These are phyloP conservation scores for Zalerion maritima DNA, from an alignment of 495 filamentous ascomycete genomes.

Conservation along the genomic window DNA sequence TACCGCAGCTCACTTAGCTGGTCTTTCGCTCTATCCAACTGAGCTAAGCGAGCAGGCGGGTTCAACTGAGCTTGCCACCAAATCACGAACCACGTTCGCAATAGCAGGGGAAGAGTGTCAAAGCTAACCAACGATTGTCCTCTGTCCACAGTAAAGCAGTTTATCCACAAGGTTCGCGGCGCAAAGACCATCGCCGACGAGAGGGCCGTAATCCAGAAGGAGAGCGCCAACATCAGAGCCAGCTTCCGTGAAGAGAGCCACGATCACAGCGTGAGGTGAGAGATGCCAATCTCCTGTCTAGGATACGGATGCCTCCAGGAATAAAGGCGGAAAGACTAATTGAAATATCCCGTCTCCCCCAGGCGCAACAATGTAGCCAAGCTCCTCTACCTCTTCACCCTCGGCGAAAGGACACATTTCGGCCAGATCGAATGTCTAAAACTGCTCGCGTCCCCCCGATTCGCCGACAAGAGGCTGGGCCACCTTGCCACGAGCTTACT, in stretches of 20 bases:
- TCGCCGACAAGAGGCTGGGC: constrained; percentile 92
- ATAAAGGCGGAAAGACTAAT: constrained; percentile 1
- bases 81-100: too few species aligned
- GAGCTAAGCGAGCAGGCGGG: too few species aligned
- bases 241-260: constrained; percentile 94
- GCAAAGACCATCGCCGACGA: constrained; percentile 98
- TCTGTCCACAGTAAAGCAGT: constrained; percentile 72
- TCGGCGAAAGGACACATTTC: constrained; percentile 97
- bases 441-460: constrained; percentile 86
- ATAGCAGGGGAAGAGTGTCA: too few species aligned
- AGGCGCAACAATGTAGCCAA: constrained; percentile 99
- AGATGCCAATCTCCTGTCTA: background rate
- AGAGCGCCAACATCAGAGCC: constrained; percentile 91
- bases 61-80: too few species aligned
- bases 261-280: constrained; percentile 75
- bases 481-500: constrained; percentile 94
- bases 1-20: too few species aligned
- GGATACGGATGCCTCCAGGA: constrained; percentile 1
- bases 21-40: too few species aligned
- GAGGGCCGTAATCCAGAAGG: constrained; percentile 93
- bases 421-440: constrained; percentile 99
- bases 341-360: constrained; percentile 7
- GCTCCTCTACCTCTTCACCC: constrained; percentile 91
- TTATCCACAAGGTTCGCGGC: constrained; percentile 96
- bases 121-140: too few species aligned